Evolutionary conservation across 805 yeast genomes (phyloP), one percentile per base, ranked within the genome.

Genomic region (Hagleromyces aurorensis): DNA sequence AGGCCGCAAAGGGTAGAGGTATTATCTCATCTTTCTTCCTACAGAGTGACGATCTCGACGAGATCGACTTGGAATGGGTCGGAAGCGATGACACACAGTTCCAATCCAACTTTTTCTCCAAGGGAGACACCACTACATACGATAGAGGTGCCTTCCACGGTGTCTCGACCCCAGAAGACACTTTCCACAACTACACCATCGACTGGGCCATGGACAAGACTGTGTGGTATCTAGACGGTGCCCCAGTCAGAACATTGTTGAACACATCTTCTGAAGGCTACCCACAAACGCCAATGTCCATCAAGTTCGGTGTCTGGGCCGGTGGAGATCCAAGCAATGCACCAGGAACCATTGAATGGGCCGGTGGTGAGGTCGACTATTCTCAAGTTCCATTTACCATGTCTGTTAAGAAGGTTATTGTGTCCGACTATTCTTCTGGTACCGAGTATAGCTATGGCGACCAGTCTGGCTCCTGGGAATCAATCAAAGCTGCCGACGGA

Each of bases 201-300:
- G 94, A 85, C 43, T 86, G 96, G 96, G 73, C 78, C 2, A 60
- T 71, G 42, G 78, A 75, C 23, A 48, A 61, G 6, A 60, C 80
- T 22, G 63, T 69, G 6, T 87, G 93, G 86, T 71, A 69, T 34
- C 44, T 84, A 15, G 93, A 87, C 48, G 93, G 89, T 16, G 49
- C 40, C 6, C 63, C 66, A 1, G 73, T 83, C 7, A 74, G 96
- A 63, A 70, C 81, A 2, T 59, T 87, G 31, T 23, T 48, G 7
- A 65, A 72, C 33, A 58, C 62, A 33, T 62, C 76, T 13, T 50
- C 71, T 11, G 67, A 73, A 48, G 94, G 94, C 4, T 87, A 71
- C 56, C 96, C 96, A 23, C 94, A 86, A 60, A 63, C 85, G n/a
- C 96, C 96, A 27, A 83, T 86, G 87, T 67, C 62, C 41, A 52